Percentiles rank a stretch among this genome's conserved stretches.
Evolutionary conservation across 768 basidiomycete genomes (phyloP).

Genomic region (Austroboletus festivus): DNA sequence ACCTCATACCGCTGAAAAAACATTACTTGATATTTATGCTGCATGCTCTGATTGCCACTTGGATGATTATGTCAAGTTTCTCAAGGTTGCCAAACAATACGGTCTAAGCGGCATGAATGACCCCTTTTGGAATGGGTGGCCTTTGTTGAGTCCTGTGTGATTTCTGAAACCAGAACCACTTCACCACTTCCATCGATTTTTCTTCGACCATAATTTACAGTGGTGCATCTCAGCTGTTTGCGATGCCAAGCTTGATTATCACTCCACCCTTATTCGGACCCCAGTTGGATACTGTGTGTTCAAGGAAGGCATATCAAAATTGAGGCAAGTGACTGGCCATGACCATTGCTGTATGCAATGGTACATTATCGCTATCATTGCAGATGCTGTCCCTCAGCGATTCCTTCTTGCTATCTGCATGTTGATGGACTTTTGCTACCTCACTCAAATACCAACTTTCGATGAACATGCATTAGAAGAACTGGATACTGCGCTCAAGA

Average conservation of each 20-base stretch:
- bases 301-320: slow-evolving; percentile 35
- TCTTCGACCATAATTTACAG: not conserved
- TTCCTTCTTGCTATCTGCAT: slow-evolving; percentile 15
- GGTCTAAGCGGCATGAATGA: slow-evolving; percentile 2
- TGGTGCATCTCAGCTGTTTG: slow-evolving; percentile 1
- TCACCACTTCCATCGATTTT: not conserved
- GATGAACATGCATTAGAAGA: slow-evolving; percentile 24
- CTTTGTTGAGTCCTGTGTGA: slow-evolving; percentile 28
- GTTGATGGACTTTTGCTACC: slow-evolving; percentile 38
- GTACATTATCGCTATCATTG: slow-evolving; percentile 18
- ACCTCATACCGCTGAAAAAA: slow-evolving; percentile 21
- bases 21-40: too few relatives aligned
- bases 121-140: slow-evolving; percentile 33
- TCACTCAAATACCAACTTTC: slow-evolving; percentile 36
- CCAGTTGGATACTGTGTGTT: slow-evolving; percentile 37
- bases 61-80: slow-evolving; percentile 6
- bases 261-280: slow-evolving; percentile 35
- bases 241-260: slow-evolving; percentile 34
- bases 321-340: slow-evolving; percentile 13
- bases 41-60: slow-evolving; percentile 22
- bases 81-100: not conserved
- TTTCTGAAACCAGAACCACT: slow-evolving; percentile 32
- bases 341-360: slow-evolving; percentile 16
- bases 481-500: slow-evolving; percentile 25
- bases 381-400: not conserved